Evolutionary conservation across 169 alveolate species (phyloP), one percentile per base, ranked within the genome.

Genomic region (Plasmodium gonderi): DNA sequence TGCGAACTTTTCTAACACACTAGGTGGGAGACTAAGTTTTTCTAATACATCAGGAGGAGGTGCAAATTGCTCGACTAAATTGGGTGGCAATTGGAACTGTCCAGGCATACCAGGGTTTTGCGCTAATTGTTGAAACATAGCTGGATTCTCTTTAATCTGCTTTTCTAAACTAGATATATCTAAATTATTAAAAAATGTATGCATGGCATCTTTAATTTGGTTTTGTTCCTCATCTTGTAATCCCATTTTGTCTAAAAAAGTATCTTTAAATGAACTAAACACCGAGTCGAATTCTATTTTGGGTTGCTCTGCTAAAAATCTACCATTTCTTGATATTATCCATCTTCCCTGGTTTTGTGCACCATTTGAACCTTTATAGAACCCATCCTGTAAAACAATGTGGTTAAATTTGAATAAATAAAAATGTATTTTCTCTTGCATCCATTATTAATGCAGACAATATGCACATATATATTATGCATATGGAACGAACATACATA

Each of bases 111-210:
- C 20, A 11, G 81, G 81, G 29, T 11, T n/a, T 75, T 9, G 81
- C 12, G 44, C 65, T 12, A 36, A 75, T 40, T 75, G 81, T 40
- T 33, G 64, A 49, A 38, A 75, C 64, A 75, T 75, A 7, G 14
- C 33, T 40, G 81, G 81, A 40, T 75, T 75, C 38, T 75, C 23
- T 17, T 75, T 44, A 75, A 42, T 14, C 81, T 75, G 81, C 11
- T 49, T 33, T 45, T 75, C 81, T 40, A 75, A 36, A 14, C 26
- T 14, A 40, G 65, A 2, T 5, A 75, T 23, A 20, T 75, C 64
- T 75, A 75, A 20, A 40, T 36, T 75, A 0, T 36, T 75, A 31
- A 75, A 75, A 75, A 17, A 75, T 60, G 72, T 23, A 60, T 60
- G 72, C 72, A 60, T 60, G 11, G 26, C 26, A 60, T 60, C 72